Base-by-base conservation (phyloP, 441 rosid genomes). In the Raphanus hybrid region DNA sequence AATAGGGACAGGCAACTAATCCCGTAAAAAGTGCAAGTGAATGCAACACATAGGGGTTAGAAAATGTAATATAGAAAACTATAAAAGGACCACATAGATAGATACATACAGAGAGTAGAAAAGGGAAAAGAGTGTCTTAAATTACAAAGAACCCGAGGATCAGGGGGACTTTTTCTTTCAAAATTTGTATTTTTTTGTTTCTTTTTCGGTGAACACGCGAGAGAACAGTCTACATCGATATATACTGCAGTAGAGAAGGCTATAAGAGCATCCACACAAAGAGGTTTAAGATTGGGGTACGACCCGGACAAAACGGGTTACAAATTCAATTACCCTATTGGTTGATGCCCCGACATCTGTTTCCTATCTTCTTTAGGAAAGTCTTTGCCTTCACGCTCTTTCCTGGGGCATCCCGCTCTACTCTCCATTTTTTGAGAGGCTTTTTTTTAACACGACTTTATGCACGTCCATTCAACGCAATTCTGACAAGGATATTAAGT, bases 261-360 rank as follows among this genome's bases (percentile, higher is more conserved):
- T 16, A 50, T 9, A 35, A 69, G 61, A 23, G 62, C 62, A 58
- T 29, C n/a, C 67, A 70, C 55, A 34, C 27, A 50, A 67, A 29
- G 39, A 39, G 10, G 65, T 12, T 26, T 39, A 37, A 15, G 64
- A 63, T 29, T 65, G 74, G 57, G 77, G 69, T 68, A 73, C 60
- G 82, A 90, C 86, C 88, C 91, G 91, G 88, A 87, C 90, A 75
- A 82, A 85, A 86, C 85, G 92, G 91, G 95, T 83, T 85, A 61
- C 84, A 75, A 77, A 73, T 77, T 84, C 78, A 78, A 80, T 52
- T 82, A 77, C 82, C 87, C 85, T 69, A 69, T 82, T 81, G 86
- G 68, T 63, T 74, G 37, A 4, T 71, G 16, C 66, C 77, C 45
- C 75, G 71, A 55, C 78, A 64, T 27, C 45, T 48, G 61, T 54